These are phyloP conservation scores for Fusarium burgessii DNA, from an alignment of 2,329 filamentous ascomycete genomes.

Conservation along the genomic window DNA sequence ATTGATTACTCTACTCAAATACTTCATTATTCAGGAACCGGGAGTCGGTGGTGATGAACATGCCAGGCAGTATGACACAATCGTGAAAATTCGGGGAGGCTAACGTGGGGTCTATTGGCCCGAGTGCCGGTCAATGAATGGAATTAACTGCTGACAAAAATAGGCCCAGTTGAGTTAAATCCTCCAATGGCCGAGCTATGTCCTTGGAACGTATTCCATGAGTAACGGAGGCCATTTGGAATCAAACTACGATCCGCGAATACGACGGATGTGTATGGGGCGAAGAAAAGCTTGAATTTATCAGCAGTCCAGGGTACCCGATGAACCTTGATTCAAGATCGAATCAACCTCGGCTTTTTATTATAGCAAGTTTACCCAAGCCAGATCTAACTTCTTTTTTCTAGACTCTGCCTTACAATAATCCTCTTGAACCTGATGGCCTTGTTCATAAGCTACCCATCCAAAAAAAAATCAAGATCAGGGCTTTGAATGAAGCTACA, in stretches of 20 bases:
- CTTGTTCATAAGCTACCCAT: too few relatives aligned
- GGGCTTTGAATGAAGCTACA: too few relatives aligned
- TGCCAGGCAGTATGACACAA: slow-evolving; percentile 43
- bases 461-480: too few relatives aligned
- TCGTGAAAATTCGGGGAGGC: slow-evolving; percentile 22
- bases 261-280: slow-evolving; percentile 28
- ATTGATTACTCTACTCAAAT: slow-evolving; percentile 16
- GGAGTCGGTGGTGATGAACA: slow-evolving; percentile 40
- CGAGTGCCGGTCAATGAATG: slow-evolving; percentile 28
- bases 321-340: too few relatives aligned
- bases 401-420: too few relatives aligned
- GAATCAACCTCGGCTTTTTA: neutral
- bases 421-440: too few relatives aligned
- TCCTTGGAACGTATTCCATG: neutral
- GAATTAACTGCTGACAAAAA: slow-evolving; percentile 39
- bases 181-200: slow-evolving; percentile 1
- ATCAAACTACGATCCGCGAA: slow-evolving; percentile 30
- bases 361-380: neutral
- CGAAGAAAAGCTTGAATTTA: slow-evolving; percentile 21
- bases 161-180: slow-evolving; percentile 4
- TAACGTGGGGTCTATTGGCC: slow-evolving; percentile 23
- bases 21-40: slow-evolving; percentile 1
- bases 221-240: slow-evolving; percentile 27
- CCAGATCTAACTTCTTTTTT: too few relatives aligned
- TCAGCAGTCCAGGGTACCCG: slow-evolving; percentile 24